Percentiles rank a stretch among this genome's conserved stretches.
These are phyloP conservation scores for Diphasiastrum complanatum DNA, from an alignment of 83 land plant species.

Conservation along the genomic window DNA sequence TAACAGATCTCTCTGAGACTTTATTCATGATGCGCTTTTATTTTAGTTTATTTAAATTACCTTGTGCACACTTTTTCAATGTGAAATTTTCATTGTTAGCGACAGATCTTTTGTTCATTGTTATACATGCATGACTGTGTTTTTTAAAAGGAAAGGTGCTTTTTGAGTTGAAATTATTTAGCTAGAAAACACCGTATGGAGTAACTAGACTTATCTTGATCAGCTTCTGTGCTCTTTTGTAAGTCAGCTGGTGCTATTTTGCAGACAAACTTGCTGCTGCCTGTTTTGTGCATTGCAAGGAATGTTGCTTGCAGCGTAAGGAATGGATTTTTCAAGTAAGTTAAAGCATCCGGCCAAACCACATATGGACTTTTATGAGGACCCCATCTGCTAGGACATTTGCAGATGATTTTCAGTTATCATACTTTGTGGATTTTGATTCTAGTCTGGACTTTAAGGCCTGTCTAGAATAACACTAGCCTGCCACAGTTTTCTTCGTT, in stretches of 20 bases:
- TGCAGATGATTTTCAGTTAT: too few species aligned
- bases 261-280: constrained; percentile 62
- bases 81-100: too few species aligned
- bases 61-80: not conserved
- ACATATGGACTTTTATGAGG: too few species aligned
- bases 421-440: too few species aligned
- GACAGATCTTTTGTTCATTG: too few species aligned
- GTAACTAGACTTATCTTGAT: not conserved
- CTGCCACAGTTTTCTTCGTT: too few species aligned
- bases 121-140: too few species aligned
- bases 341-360: not conserved
- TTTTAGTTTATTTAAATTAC: not conserved
- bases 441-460: too few species aligned
- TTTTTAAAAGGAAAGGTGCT: too few species aligned
- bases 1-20: too few species aligned
- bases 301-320: constrained; percentile 97
- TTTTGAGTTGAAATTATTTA: not conserved
- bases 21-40: not conserved
- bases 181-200: not conserved
- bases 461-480: too few species aligned
- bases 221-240: not conserved
- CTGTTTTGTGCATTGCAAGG: constrained; percentile 87
- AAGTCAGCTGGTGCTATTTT: not conserved
- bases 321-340: constrained; percentile 90
- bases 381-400: too few species aligned